Evolutionary conservation across 768 basidiomycete species (phyloP), one percentile per base, ranked within the genome.

Genomic region (Fibroporia radiculosa): DNA sequence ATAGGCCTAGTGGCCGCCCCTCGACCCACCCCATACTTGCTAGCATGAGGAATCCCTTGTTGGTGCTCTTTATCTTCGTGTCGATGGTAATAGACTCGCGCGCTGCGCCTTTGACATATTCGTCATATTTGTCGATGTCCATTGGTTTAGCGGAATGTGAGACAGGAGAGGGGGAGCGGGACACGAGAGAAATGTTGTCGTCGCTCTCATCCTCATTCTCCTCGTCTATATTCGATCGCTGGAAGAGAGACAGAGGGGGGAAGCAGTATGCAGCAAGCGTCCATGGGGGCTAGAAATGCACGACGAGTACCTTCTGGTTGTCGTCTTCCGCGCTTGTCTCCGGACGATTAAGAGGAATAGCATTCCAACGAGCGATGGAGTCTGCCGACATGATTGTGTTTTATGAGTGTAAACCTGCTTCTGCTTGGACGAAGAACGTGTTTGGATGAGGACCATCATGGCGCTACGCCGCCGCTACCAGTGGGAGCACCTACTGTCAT

Each of bases 21-120:
- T 87, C 85, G 0, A 72, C 64, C 89, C 89, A 91, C 6, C 89
- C 89, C 42, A 91, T 74, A 63, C 83, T 90, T 25, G 80, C 73
- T 1, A 92, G 76, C 69, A 92, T 73, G 6, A 76, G 69, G 59
- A 89, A 90, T 11, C 89, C 89, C 56, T 81, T 85, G 64, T 92
- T 92, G 28, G 77, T 73, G 32, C 75, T 70, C 59, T 84, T 83
- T 55, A 92, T 80, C 61, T 73, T 87, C 32, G 86, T 90, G 40
- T 91, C 82, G 44, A 90, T 77, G 6, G 89, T 90, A 49, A 90
- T 74, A 52, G 79, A 70, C 56, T 91, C 88, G 25, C 67, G 74
- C 38, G 68, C 68, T 4, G 68, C 56, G 7, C 71, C 70, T 24
- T 60, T 66, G 40, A 75, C 62, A 47, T 55, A 55, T 57, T 84